Evolutionary conservation across 2,329 filamentous ascomycete genomes (phyloP).

Genomic region (Penicillium sp.): DNA sequence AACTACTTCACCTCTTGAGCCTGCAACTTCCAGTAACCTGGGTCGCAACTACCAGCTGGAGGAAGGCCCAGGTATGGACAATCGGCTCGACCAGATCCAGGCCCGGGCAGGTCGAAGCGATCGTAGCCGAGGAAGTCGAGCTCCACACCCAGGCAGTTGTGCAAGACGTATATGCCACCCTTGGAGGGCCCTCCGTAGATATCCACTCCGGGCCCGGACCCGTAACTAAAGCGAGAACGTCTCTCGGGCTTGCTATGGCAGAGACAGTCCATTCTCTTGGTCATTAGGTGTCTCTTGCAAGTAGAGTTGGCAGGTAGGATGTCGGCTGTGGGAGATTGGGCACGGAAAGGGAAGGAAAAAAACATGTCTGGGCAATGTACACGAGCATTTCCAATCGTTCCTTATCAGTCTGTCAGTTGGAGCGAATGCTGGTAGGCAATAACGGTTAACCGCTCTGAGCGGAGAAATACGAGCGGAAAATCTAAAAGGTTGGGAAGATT

Average conservation of each 20-base stretch:
- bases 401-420: too few relatives aligned
- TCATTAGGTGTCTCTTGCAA: not conserved
- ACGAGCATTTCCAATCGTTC: not conserved
- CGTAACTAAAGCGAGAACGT: not conserved
- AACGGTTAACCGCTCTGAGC: not conserved
- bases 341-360: not conserved
- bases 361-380: not conserved
- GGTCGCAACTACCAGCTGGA: too few relatives aligned
- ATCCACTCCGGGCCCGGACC: not conserved
- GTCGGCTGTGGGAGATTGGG: not conserved
- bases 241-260: not conserved
- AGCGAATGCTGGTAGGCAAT: too few relatives aligned
- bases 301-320: not conserved
- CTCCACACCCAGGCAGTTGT: conserved; percentile 7
- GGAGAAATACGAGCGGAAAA: too few relatives aligned
- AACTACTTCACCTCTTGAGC: too few relatives aligned
- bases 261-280: not conserved
- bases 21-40: too few relatives aligned
- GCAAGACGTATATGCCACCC: conserved; percentile 11
- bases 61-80: conserved; percentile 13
- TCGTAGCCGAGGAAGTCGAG: conserved; percentile 15
- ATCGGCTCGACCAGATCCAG: conserved; percentile 4
- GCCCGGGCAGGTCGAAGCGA: conserved; percentile 5
- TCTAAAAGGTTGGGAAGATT: too few relatives aligned
- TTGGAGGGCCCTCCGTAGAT: conserved; percentile 11